Evolutionary conservation across 257 asterid species (phyloP).

Genomic region (Nemophila menziesii): DNA sequence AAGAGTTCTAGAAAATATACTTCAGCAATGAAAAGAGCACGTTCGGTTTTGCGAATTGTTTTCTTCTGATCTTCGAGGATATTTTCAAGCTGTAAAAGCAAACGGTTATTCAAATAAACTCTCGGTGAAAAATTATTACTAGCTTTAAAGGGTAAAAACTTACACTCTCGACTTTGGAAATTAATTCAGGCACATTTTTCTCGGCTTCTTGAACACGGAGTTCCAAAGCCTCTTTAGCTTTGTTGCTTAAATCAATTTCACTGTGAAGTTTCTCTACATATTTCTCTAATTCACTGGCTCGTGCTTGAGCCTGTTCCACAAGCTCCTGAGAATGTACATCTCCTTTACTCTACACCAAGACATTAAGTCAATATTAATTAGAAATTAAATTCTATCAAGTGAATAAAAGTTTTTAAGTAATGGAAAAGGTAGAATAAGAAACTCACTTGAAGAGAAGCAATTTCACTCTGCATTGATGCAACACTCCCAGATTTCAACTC

Average conservation of each 20-base stretch:
- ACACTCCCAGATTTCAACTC: slow-evolving; percentile 47
- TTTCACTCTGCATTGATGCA: slow-evolving; percentile 51
- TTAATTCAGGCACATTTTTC: slow-evolving; percentile 40
- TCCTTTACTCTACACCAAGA: slow-evolving; percentile 37
- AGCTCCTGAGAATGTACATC: slow-evolving; percentile 46
- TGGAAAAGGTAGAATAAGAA: background rate
- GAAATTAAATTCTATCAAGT: background rate
- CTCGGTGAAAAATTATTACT: background rate
- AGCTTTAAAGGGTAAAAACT: slow-evolving; percentile 16
- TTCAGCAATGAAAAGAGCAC: slow-evolving; percentile 92
- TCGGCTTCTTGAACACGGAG: slow-evolving; percentile 46
- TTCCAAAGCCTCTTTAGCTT: slow-evolving; percentile 45
- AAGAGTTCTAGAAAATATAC: slow-evolving; percentile 20
- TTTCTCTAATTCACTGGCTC: slow-evolving; percentile 56
- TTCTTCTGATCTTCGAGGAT: slow-evolving; percentile 46
- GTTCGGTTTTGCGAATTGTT: slow-evolving; percentile 77
- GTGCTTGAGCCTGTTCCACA: slow-evolving; percentile 62
- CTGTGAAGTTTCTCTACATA: slow-evolving; percentile 49
- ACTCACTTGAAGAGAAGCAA: slow-evolving; percentile 67
- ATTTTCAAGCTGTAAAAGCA: slow-evolving; percentile 55
- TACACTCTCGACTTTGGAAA: slow-evolving; percentile 43
- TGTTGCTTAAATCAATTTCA: slow-evolving; percentile 34
- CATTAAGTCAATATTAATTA: slow-evolving; percentile 3
- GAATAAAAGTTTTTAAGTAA: background rate
- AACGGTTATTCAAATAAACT: background rate